Percentiles rank a stretch among this genome's conserved stretches.
Conservation (phyloP, 495 filamentous ascomycete genomes). For the Aspergillus affinis region DNA sequence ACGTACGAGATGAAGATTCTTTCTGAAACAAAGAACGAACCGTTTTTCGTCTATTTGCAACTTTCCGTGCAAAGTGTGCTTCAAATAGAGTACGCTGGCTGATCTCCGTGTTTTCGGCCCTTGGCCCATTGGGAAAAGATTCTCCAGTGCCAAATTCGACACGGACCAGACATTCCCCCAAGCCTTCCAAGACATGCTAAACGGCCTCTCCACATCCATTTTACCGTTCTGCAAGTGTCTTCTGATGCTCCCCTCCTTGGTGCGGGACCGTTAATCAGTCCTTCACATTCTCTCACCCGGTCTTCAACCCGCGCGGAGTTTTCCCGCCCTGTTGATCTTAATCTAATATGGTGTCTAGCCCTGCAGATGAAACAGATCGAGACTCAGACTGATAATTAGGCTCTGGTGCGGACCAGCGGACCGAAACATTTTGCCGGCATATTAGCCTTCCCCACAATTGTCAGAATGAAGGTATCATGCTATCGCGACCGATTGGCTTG, state of each 20-base stretch:
- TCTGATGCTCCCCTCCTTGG: background rate
- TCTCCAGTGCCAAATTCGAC: background rate
- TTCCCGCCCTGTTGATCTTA: background rate
- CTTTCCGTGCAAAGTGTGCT: background rate
- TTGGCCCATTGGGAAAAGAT: background rate
- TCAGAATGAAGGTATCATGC: background rate
- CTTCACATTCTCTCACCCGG: background rate
- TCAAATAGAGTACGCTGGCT: background rate
- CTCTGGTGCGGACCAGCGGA: background rate
- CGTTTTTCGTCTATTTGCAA: background rate
- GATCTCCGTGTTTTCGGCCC: background rate
- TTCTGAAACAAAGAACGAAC: background rate
- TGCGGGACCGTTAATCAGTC: too few species aligned
- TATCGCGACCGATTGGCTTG: background rate
- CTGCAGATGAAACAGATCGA: background rate
- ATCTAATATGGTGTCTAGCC: background rate
- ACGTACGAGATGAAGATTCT: background rate
- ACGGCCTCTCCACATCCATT: background rate
- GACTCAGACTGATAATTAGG: background rate
- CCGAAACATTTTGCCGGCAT: background rate
- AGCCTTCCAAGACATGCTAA: background rate
- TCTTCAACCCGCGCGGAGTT: background rate
- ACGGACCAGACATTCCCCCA: background rate
- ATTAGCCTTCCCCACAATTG: background rate
- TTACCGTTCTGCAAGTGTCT: background rate